Conservation (phyloP, 2,329 filamentous ascomycete species). For the Colletotrichum sidae region DNA sequence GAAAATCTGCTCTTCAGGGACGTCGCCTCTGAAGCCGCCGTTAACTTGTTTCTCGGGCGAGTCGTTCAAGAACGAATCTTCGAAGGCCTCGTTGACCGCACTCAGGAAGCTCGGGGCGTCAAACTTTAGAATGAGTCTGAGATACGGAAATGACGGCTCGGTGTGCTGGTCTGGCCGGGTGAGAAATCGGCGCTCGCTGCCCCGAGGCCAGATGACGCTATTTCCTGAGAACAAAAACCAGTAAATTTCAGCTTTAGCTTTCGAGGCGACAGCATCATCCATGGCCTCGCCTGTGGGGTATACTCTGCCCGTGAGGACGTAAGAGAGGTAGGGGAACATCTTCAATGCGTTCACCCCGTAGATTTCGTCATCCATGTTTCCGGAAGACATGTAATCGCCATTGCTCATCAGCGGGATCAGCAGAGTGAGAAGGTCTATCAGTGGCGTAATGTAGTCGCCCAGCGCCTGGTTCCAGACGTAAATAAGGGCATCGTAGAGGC, state of each 20-base stretch:
- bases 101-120: constrained; percentile 94
- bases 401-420: constrained; percentile 69
- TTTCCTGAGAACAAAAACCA: constrained; percentile 93
- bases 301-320: constrained; percentile 87
- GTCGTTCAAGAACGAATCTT: constrained; percentile 92
- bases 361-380: constrained; percentile 69
- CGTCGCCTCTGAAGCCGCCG: constrained; percentile 61
- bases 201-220: constrained; percentile 79
- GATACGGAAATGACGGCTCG: constrained; percentile 85
- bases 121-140: constrained; percentile 86
- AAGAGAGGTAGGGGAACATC: constrained; percentile 94
- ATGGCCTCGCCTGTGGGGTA: constrained; percentile 88
- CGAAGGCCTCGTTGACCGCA: constrained; percentile 96
- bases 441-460: constrained; percentile 88
- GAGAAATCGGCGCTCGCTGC: constrained; percentile 68
- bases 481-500: constrained; percentile 92
- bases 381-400: constrained; percentile 63
- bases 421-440: constrained; percentile 85
- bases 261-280: constrained; percentile 76
- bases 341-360: constrained; percentile 82
- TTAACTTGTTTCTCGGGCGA: constrained; percentile 72
- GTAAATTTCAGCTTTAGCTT: constrained; percentile 90
- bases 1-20: constrained; percentile 75
- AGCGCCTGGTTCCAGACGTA: constrained; percentile 97
- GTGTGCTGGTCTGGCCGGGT: constrained; percentile 67